phyloP scores from a whole-genome alignment of 352 stramenopile species.

The Phytophthora constricta region DNA sequence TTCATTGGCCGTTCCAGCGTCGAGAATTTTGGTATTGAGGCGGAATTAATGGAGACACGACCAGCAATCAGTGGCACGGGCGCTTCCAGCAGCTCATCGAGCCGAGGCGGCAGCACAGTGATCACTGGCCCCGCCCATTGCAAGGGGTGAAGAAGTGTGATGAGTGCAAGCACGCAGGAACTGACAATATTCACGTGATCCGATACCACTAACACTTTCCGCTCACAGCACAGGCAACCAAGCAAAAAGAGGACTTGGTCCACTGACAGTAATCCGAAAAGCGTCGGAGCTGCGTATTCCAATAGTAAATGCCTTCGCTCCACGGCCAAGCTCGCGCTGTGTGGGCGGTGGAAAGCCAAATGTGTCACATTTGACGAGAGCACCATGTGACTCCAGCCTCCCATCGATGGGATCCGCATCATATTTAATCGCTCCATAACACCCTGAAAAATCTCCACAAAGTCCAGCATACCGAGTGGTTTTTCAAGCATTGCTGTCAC shows the following conservation, averaged over 20 bases:
- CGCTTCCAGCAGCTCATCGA: conserved; percentile 78
- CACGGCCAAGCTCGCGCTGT: conserved; percentile 59
- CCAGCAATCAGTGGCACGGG: conserved; percentile 81
- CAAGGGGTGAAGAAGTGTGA: conserved; percentile 68
- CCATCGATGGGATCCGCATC: conserved; percentile 77
- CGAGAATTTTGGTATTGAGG: conserved; percentile 53
- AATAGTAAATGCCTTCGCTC: conserved; percentile 71
- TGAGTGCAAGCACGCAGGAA: conserved; percentile 76
- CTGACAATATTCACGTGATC: conserved; percentile 81
- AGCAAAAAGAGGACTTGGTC: conserved; percentile 83
- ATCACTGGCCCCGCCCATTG: conserved; percentile 83
- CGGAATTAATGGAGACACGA: conserved; percentile 67
- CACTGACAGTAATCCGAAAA: conserved; percentile 77
- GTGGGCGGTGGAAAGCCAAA: conserved; percentile 79
- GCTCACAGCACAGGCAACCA: conserved; percentile 77
- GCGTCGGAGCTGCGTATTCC: conserved; percentile 72
- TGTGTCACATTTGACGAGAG: conserved; percentile 62
- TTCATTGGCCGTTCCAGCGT: conserved; percentile 65
- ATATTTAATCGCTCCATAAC: conserved; percentile 64
- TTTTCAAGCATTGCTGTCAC: conserved; percentile 30
- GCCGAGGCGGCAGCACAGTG: conserved; percentile 67
- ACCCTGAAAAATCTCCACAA: conserved; percentile 67
- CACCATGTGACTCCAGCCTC: conserved; percentile 72
- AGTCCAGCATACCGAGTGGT: conserved; percentile 56
- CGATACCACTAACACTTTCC: conserved; percentile 79